These are phyloP conservation scores for Cystoderma amianthinum DNA, from an alignment of 768 basidiomycete genomes.

Conservation along the genomic window DNA sequence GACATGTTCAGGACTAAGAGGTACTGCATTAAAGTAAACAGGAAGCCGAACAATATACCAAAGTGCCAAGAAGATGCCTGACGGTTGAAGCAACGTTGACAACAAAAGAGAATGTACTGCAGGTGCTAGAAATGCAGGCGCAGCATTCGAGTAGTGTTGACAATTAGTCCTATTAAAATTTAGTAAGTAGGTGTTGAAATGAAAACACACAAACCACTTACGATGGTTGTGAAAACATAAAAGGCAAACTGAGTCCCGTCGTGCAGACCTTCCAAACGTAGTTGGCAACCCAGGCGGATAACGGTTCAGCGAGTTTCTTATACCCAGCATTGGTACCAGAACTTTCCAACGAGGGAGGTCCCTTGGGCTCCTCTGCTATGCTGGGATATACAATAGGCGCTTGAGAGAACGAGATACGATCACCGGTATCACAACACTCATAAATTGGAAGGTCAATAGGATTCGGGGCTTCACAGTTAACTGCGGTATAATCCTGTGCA, in stretches of 20 bases:
- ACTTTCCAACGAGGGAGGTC: slow-evolving; percentile 28
- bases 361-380: slow-evolving; percentile 26
- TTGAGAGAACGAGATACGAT: slow-evolving; percentile 10
- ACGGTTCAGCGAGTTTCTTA: slow-evolving; percentile 68
- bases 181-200: slow-evolving; percentile 5
- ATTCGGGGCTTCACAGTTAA: slow-evolving; percentile 1
- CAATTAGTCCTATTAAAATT: slow-evolving; percentile 14
- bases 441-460: slow-evolving; percentile 4
- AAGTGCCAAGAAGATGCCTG: slow-evolving; percentile 67
- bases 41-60: slow-evolving; percentile 83
- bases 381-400: slow-evolving; percentile 20
- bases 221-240: slow-evolving; percentile 45
- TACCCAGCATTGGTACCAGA: slow-evolving; percentile 50
- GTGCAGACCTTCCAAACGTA: slow-evolving; percentile 83
- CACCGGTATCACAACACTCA: slow-evolving; percentile 10
- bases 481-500: slow-evolving; percentile 11
- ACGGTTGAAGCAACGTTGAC: slow-evolving; percentile 77
- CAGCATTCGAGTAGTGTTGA: slow-evolving; percentile 34
- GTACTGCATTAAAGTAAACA: slow-evolving; percentile 50
- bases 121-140: slow-evolving; percentile 48
- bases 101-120: slow-evolving; percentile 69
- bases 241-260: slow-evolving; percentile 56
- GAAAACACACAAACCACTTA: slow-evolving; percentile 27
- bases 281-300: slow-evolving; percentile 72
- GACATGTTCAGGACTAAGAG: slow-evolving; percentile 41